Evolutionary conservation across 441 rosid genomes (phyloP).

Genomic region (Pelargonium australe): DNA sequence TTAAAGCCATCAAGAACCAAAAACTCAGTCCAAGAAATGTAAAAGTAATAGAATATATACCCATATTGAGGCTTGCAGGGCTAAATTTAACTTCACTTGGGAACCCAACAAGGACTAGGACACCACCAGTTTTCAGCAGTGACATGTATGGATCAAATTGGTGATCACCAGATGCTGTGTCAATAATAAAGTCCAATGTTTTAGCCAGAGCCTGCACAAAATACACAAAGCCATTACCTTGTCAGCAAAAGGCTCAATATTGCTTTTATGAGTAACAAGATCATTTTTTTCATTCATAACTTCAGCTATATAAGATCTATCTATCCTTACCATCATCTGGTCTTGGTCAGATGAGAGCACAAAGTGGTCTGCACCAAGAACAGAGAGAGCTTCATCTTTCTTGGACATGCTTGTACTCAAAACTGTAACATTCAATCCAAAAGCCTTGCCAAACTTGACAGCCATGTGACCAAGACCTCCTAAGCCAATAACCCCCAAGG

Average conservation of each 20-base stretch:
- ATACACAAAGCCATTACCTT: no score
- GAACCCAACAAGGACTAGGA: slow-evolving; percentile 61
- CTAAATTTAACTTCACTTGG: slow-evolving; percentile 74
- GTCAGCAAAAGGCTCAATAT: neutral
- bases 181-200: slow-evolving; percentile 67
- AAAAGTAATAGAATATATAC: slow-evolving; percentile 12
- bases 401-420: slow-evolving; percentile 78
- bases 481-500: slow-evolving; percentile 76
- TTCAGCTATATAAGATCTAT: no score
- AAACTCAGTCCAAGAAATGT: neutral
- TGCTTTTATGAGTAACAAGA: no score
- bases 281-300: no score
- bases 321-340: slow-evolving; percentile 62
- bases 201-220: slow-evolving; percentile 46
- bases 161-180: slow-evolving; percentile 85
- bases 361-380: slow-evolving; percentile 62
- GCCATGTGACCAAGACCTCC: slow-evolving; percentile 99
- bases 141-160: slow-evolving; percentile 72
- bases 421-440: slow-evolving; percentile 73
- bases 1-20: neutral
- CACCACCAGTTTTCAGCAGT: slow-evolving; percentile 58
- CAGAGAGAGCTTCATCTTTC: slow-evolving; percentile 66
- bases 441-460: slow-evolving; percentile 89
- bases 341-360: slow-evolving; percentile 62
- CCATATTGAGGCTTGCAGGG: slow-evolving; percentile 56